Base-by-base conservation (phyloP, 2,329 filamentous ascomycete species). In the Aureobasidium sp. region DNA sequence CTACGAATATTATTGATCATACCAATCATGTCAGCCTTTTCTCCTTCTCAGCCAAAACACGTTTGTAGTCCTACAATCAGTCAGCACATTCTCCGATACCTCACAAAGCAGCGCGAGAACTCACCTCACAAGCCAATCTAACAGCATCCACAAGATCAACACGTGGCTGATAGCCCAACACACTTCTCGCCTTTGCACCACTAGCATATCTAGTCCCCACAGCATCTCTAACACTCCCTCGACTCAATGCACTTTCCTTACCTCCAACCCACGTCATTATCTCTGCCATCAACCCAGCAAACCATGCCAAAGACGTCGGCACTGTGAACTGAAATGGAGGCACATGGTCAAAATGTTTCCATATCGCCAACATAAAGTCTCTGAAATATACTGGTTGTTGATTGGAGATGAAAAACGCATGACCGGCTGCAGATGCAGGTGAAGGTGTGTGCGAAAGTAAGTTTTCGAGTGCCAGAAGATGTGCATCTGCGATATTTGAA, bases 371-470 rank as follows among this genome's bases (percentile, higher is more conserved):
- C 67, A 92, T 89, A 76, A 97, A 92, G 79, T 97, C 94, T 90
- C 96, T 97, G 79, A 97, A 97, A 77, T 95, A 95, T 25, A 97
- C 85, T 7, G 95, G 95, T 71, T 89, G 85, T 79, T 94, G 93
- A 78, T 98, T 98, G 66, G 94, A 96, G 74, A 98, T 88, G 81
- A 97, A 90, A 82, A 98, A 95, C 59, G 90, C 90, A 78, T 98
- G 91, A 67, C 95, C 96, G 0, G 85, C 84, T 25, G 87, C 90
- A n/a, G 86, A 81, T 66, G 84, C 80, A 1, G 88, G 90, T 10
- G 48, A 47, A 10, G 31, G 53, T 10, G 36, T 56, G 20, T 42
- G 20, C 64, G 85, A 83, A 54, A 96, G 85, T 48, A 97, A 88
- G 65, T 91, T 91, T 68, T 86, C 86, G 6, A 91, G 89, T 42